Percentiles rank a stretch among this genome's conserved stretches.
Conservation (phyloP, 345 rosid species). For the Eutrema yunnanense region DNA sequence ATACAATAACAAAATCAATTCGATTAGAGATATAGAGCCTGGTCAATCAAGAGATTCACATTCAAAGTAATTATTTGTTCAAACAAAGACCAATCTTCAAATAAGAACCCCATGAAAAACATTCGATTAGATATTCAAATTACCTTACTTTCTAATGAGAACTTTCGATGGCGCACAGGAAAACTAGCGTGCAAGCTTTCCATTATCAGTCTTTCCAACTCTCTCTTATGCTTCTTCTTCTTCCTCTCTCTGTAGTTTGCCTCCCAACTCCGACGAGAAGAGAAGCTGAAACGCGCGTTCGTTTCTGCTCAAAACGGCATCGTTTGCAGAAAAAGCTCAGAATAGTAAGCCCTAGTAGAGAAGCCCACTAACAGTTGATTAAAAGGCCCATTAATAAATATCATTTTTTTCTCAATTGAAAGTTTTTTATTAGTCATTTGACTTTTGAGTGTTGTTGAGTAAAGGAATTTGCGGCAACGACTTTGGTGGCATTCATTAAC, state of each 20-base stretch:
- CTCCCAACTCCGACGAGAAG: background rate
- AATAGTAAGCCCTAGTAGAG: background rate
- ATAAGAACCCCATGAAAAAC: background rate
- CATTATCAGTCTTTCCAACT: conserved; percentile 24
- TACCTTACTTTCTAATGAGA: conserved; percentile 51
- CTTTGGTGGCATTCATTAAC: background rate
- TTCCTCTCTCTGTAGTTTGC: background rate
- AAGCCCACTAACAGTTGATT: background rate
- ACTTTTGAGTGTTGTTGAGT: background rate
- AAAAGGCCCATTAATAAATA: background rate
- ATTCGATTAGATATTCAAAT: background rate
- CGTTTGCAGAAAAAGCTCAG: background rate
- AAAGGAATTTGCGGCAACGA: background rate
- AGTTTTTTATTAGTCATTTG: background rate
- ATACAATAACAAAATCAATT: background rate
- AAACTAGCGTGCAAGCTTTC: conserved; percentile 34
- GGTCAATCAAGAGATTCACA: background rate
- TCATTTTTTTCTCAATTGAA: background rate
- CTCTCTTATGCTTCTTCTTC: background rate
- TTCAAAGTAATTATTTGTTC: background rate
- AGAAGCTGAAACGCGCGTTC: background rate
- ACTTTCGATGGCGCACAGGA: conserved; percentile 44
- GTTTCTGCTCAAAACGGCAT: background rate
- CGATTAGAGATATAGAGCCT: background rate
- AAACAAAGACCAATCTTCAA: background rate